phyloP scores from a whole-genome alignment of 176 grass and related monocot species.

The sorghum (Sorghum bicolor) region DNA sequence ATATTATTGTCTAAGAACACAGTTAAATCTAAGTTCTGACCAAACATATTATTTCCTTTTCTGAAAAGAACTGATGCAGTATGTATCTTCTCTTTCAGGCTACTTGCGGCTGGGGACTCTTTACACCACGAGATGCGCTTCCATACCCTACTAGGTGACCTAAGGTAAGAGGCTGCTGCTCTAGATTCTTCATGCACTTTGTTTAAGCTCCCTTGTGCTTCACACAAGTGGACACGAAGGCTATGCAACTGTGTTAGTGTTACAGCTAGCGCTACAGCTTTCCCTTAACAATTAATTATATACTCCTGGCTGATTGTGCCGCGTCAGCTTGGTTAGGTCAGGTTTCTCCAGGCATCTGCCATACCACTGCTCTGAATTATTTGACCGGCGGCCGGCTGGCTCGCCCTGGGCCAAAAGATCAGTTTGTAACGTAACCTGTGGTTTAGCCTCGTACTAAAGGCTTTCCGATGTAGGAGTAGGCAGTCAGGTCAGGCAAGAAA shows the following conservation, averaged over 20 bases:
- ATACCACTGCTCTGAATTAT: constrained; percentile 39
- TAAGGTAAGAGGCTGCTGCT: constrained; percentile 22
- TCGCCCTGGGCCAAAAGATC: background rate
- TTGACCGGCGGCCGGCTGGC: background rate
- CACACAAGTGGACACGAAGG: constrained; percentile 37
- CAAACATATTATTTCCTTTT: background rate
- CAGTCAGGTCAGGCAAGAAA: constrained; percentile 21
- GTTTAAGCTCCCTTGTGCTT: constrained; percentile 24
- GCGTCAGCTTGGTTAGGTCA: constrained; percentile 40
- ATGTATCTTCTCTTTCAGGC: constrained; percentile 4
- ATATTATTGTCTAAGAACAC: background rate
- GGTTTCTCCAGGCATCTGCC: constrained; percentile 37
- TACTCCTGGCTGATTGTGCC: constrained; percentile 8
- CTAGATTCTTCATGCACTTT: constrained; percentile 41
- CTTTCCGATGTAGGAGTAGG: constrained; percentile 35
- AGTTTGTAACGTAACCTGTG: constrained; percentile 27
- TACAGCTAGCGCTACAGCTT: constrained; percentile 32
- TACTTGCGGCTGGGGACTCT: constrained; percentile 25
- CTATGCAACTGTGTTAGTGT: background rate
- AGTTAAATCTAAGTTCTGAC: background rate
- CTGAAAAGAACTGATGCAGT: background rate
- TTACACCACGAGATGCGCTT: background rate
- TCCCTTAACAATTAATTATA: constrained; percentile 15
- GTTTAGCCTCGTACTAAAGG: constrained; percentile 47
- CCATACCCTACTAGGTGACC: constrained; percentile 27